phyloP scores from a whole-genome alignment of 1,284 basidiomycete genomes.

The Phaffia rhodozyma region DNA sequence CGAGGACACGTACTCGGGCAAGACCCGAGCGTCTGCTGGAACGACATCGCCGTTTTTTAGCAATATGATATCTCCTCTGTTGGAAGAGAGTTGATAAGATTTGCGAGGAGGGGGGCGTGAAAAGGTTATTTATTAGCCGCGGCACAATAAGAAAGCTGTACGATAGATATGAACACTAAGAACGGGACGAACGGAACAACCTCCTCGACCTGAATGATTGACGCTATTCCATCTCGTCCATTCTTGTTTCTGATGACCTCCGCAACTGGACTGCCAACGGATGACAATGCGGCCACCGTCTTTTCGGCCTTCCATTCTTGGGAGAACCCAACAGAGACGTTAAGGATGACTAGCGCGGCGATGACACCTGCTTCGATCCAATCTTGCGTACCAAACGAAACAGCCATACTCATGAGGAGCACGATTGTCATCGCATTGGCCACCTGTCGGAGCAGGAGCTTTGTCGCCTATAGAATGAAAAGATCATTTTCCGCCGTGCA shows the following conservation, averaged over 20 bases:
- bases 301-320: constrained; percentile 39
- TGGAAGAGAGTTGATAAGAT: constrained; percentile 20
- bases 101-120: constrained; percentile 15
- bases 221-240: constrained; percentile 38
- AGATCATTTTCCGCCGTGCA: not conserved
- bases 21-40: constrained; percentile 46
- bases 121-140: not conserved
- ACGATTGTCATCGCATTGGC: constrained; percentile 36
- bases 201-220: constrained; percentile 45
- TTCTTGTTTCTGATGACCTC: constrained; percentile 41
- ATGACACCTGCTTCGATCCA: constrained; percentile 56
- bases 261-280: constrained; percentile 47
- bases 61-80: constrained; percentile 45
- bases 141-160: not conserved
- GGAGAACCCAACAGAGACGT: constrained; percentile 37
- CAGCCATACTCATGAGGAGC: constrained; percentile 47
- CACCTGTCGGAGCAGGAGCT: constrained; percentile 31
- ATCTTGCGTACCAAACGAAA: constrained; percentile 51
- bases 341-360: constrained; percentile 48
- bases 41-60: constrained; percentile 50
- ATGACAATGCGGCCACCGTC: constrained; percentile 37
- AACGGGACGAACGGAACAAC: constrained; percentile 40
- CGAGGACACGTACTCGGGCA: constrained; percentile 38
- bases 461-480: constrained; percentile 19
- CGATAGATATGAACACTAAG: not conserved